Conservation (phyloP, 2,329 filamentous ascomycete species). For the Drechslerella stenobrocha region DNA sequence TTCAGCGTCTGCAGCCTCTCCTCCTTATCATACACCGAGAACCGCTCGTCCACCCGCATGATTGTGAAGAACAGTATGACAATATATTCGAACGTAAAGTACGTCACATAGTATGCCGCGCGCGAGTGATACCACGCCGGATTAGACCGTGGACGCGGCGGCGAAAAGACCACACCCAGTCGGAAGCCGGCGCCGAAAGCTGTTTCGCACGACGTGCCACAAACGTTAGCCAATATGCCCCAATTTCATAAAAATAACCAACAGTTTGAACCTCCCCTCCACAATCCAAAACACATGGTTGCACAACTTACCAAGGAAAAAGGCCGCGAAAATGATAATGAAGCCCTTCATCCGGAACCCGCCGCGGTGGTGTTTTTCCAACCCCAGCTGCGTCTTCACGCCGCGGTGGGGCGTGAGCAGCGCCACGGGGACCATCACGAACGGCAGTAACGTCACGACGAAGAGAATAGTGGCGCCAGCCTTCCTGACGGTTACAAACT, state of each 20-base stretch:
- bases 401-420: slow-evolving; percentile 58
- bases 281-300: too few relatives aligned
- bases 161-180: slow-evolving; percentile 63
- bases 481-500: slow-evolving; percentile 32
- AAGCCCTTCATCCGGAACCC: slow-evolving; percentile 68
- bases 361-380: slow-evolving; percentile 57
- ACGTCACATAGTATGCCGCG: slow-evolving; percentile 77
- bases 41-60: slow-evolving; percentile 72
- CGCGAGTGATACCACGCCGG: slow-evolving; percentile 73
- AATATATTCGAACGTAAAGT: slow-evolving; percentile 73
- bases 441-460: slow-evolving; percentile 68
- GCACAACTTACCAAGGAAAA: slow-evolving; percentile 60
- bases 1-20: slow-evolving; percentile 39
- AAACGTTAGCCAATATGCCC: slow-evolving; percentile 14
- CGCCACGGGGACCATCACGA: slow-evolving; percentile 62
- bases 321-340: slow-evolving; percentile 65
- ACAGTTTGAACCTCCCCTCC: too few relatives aligned
- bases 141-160: slow-evolving; percentile 59
- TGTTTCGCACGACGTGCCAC: slow-evolving; percentile 30
- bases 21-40: slow-evolving; percentile 68
- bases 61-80: slow-evolving; percentile 70
- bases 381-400: slow-evolving; percentile 25
- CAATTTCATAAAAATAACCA: too few relatives aligned
- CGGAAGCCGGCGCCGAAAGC: slow-evolving; percentile 71
- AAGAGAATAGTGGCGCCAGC: slow-evolving; percentile 67